Base-by-base conservation (phyloP, 2,329 filamentous ascomycete genomes). In the Colletotrichum sp. region DNA sequence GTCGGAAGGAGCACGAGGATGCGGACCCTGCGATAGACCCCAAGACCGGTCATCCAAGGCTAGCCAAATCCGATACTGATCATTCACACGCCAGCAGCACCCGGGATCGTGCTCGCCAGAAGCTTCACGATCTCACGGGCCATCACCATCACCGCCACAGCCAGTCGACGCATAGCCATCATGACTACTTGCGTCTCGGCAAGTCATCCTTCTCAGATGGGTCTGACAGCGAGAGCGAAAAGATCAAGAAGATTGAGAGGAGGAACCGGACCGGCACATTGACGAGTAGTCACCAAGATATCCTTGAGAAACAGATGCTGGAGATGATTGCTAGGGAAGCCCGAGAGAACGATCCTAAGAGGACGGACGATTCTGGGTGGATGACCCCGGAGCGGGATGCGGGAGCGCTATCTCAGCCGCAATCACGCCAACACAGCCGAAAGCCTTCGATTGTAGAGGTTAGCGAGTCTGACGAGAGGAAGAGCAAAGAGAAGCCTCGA, bases 291-390 rank as follows among this genome's bases (percentile, higher is more conserved):
- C 86, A 86, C 28, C 89, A 88, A 76, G 89, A 91, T 72, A 84
- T 92, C 15, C 83, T 93, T 15, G 90, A 92, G 77, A 92, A 90
- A 80, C 91, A 92, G 80, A 92, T 93, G 90, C 84, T 89, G 74
- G 90, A 92, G 73, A 89, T 92, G 85, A 87, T 92, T 76, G 89
- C 89, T 8, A 88, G 87, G 76, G 91, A 93, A 80, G 87, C 86
- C 8, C 83, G 84, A 15, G 86, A 88, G 59, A 84, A 85, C 55
- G 86, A 87, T 28, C 79, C 84, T 16, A 55, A 57, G 26, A 71
- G 34, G 16, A n/a, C 68, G 2, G 49, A 52, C 7, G 57, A 49
- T 16, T 72, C 77, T 6, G 66, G 71, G 4, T 67, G 66, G 18
- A 30, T 72, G 73, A 80, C 67, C 10, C 73, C 69, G 57, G 80